Evolutionary conservation across 2,329 filamentous ascomycete species (phyloP).

Genomic region (Chrysosporium queenslandicum): DNA sequence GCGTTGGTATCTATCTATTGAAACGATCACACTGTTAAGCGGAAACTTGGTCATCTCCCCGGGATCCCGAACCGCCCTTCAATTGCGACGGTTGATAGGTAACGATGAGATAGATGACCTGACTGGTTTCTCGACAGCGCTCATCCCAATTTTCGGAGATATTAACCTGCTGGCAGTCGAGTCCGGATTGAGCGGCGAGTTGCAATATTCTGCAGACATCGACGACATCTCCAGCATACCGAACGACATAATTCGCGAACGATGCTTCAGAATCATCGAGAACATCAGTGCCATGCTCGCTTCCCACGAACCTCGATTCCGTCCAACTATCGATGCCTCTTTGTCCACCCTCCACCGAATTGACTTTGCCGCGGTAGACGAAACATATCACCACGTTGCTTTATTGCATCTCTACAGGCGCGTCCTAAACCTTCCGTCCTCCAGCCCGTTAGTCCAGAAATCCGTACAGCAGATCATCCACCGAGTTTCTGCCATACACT

Average conservation of each 20-base stretch:
- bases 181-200: constrained; percentile 1
- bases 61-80: constrained; percentile 8
- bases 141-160: constrained; percentile 15
- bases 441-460: constrained; percentile 15
- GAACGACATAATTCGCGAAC: constrained; percentile 9
- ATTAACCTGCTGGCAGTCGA: constrained; percentile 17
- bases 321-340: constrained; percentile 13
- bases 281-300: constrained; percentile 13
- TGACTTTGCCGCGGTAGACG: constrained; percentile 16
- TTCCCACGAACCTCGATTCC: constrained; percentile 13
- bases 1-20: constrained; percentile 19
- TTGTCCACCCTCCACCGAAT: constrained; percentile 14
- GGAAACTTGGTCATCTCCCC: constrained; percentile 16
- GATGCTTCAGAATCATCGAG: constrained; percentile 15
- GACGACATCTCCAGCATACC: constrained; percentile 4
- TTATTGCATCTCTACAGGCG: constrained; percentile 16
- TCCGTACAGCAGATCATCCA: constrained; percentile 17
- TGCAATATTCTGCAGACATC: neutral
- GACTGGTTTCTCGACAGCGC: constrained; percentile 16
- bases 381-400: constrained; percentile 19
- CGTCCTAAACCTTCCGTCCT: constrained; percentile 17
- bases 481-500: constrained; percentile 15
- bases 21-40: constrained; percentile 15
- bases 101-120: constrained; percentile 18
- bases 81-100: constrained; percentile 12